Base-by-base conservation (phyloP, 148 eudicot genomes). In the Rheum nobile region DNA sequence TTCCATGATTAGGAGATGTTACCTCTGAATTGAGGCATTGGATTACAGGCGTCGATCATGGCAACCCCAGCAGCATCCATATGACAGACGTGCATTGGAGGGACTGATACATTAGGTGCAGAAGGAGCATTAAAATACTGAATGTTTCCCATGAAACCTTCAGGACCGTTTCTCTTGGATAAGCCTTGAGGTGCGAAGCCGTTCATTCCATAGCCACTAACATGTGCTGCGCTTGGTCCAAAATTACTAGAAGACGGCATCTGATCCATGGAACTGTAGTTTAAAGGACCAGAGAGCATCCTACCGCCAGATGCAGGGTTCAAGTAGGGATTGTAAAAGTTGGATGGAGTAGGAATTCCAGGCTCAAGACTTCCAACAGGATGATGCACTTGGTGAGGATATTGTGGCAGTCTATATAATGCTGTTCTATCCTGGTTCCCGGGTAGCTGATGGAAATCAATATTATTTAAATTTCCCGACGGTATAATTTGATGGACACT, bases 111-210 rank as follows among this genome's bases (percentile, higher is more conserved):
- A 75, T 88, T 85, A 80, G 97, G 87, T 44, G 97, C 84, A 68
- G 90, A 91, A 4, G 87, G 88, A 59, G 82, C 71, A 74, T 80
- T 76, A 75, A 84, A 81, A 75, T 84, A 84, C 47, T 82, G 89
- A 80, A 55, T 67, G 77, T 79, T 85, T 71, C 79, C 79, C 4
- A 80, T 81, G 72, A 79, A 48, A 34, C 88, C 86, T 79, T 89
- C 98, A 11, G 86, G 83, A 73, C 75, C 85, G 78, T 94, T 94
- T 77, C 88, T 80, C 87, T 94, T 94, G 79, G 81, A 87, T 42
- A 83, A 57, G 63, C 82, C 89, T 83, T 85, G 88, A 50, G 83
- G 70, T 37, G 84, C 79, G 46, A 82, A 80, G 80, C 72, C 73
- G 72, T 75, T 81, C 67, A 87, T 80, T 55, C 84, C 85, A 75